Base-by-base conservation (phyloP, 192 early-diverging fungal genomes). In the Rhizophagus prolifer region DNA sequence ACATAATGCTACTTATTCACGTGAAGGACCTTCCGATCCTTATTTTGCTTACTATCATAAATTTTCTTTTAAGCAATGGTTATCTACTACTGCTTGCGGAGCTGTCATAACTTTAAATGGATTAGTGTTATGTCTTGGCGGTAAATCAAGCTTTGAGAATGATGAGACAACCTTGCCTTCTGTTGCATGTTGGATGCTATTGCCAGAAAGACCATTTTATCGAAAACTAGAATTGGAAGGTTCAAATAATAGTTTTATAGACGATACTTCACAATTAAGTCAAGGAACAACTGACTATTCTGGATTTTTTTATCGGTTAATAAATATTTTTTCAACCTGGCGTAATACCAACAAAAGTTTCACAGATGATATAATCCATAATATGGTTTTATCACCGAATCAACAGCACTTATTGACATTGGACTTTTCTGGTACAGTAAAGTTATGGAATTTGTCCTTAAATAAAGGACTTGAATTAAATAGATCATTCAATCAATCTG, bases 21-120 rank as follows among this genome's bases (percentile, higher is more conserved):
- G 87, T 16, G 87, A 88, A 67, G 82, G 86, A 54, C 64, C 72
- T 28, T 78, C 78, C 19, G 86, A 80, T 63, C 82, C 82, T 25
- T 81, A 70, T n/a, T 83, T 89, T 60, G 70, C 72, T 31, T 83
- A 81, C 34, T 82, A 86, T 58, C 88, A 89, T 64, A 86, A 84
- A 74, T 86, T 82, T 69, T 82, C 76, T 12, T 86, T 89, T 70
- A 68, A 78, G 7, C 58, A 71, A 36, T 86, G 85, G 85, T 80
- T 85, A 60, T 44, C 79, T 46, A 84, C 81, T 19, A 79, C 86
- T 28, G 81, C 80, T 9, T 81, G 84, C 21, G 86, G 85, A 0
- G 79, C 75, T 14, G 66, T 87, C 1, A 84, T 88, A 72, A 73
- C 76, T 13, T 36, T 65, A 13, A 79, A 60, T n/a, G 79, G 82